Evolutionary conservation across 2,329 filamentous ascomycete genomes (phyloP).

Genomic region (Colletotrichum plurivorum): DNA sequence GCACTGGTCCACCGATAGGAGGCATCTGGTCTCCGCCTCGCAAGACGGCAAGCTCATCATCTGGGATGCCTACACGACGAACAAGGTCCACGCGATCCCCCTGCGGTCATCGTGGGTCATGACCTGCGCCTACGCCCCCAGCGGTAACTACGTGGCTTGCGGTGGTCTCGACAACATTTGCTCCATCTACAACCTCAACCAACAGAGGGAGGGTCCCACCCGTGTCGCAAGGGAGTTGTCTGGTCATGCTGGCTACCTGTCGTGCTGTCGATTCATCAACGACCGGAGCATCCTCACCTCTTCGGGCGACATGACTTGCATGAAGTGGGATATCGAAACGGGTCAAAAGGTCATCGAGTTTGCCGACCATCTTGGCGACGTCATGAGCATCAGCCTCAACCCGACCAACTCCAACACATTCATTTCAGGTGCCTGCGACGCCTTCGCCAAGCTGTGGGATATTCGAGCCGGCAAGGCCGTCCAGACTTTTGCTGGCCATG

Average conservation of each 20-base stretch:
- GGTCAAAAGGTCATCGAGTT: slow-evolving; percentile 98
- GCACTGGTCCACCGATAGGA: slow-evolving; percentile 99
- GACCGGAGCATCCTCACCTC: slow-evolving; percentile 98
- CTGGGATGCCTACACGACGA: slow-evolving; percentile 99
- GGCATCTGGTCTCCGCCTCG: slow-evolving; percentile 96
- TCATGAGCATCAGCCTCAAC: slow-evolving; percentile 99
- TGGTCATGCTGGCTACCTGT: slow-evolving; percentile 96
- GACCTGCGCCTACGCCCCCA: slow-evolving; percentile 99
- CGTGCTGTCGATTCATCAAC: slow-evolving; percentile 99
- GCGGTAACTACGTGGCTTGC: slow-evolving; percentile 98
- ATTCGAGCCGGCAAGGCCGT: slow-evolving; percentile 98
- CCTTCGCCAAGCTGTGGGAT: slow-evolving; percentile 99
- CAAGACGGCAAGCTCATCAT: slow-evolving; percentile 99
- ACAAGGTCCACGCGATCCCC: slow-evolving; percentile 99
- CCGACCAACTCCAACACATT: slow-evolving; percentile 99
- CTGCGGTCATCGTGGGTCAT: slow-evolving; percentile 99
- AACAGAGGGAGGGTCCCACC: slow-evolving; percentile 93
- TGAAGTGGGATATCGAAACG: slow-evolving; percentile 99
- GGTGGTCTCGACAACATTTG: slow-evolving; percentile 99
- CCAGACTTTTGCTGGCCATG: slow-evolving; percentile 98
- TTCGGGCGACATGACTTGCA: slow-evolving; percentile 99
- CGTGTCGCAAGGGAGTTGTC: slow-evolving; percentile 96
- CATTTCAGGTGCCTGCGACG: slow-evolving; percentile 98
- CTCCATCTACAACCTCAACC: slow-evolving; percentile 99
- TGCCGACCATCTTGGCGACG: slow-evolving; percentile 96